phyloP scores from a whole-genome alignment of 495 filamentous ascomycete species.

The Annulohypoxylon nitens region DNA sequence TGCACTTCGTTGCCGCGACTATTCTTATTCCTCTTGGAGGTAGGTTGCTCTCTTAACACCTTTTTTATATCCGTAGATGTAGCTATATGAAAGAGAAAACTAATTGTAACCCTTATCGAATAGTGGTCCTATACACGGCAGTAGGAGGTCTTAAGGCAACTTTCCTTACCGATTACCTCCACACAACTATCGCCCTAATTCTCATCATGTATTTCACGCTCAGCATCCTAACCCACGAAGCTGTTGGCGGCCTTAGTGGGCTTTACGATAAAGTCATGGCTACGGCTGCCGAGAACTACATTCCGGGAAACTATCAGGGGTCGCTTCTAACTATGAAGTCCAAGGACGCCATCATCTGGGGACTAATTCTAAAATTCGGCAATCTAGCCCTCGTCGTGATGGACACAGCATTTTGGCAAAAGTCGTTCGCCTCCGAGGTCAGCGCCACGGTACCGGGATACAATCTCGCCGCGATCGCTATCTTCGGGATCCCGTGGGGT shows the following conservation, averaged over 20 bases:
- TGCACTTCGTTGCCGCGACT: conserved; percentile 78
- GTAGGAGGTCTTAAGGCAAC: conserved; percentile 53
- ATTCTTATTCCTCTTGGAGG: conserved; percentile 63
- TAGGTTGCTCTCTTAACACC: no score
- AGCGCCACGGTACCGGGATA: conserved; percentile 82
- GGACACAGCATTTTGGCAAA: conserved; percentile 69
- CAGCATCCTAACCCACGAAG: conserved; percentile 78
- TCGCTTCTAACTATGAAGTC: conserved; percentile 66
- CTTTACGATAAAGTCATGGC: conserved; percentile 90
- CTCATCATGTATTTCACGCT: conserved; percentile 88
- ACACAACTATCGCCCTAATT: conserved; percentile 81
- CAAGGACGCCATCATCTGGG: conserved; percentile 65
- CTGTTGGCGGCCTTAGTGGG: conserved; percentile 74
- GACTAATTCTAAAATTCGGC: conserved; percentile 62
- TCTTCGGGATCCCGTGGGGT: conserved; percentile 92
- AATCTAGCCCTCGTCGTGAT: conserved; percentile 66
- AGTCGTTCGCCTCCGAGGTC: conserved; percentile 62
- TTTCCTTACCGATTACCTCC: conserved; percentile 61
- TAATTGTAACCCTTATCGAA: conserved; percentile 65
- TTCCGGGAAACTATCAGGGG: conserved; percentile 62
- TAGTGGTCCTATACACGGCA: conserved; percentile 78
- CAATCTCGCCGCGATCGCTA: conserved; percentile 81
- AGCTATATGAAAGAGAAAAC: conserved; percentile 53
- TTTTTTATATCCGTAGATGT: conserved; percentile 52
- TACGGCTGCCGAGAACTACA: conserved; percentile 75